Base-by-base conservation (phyloP, 257 asterid species). In the Nicotiana paniculata region DNA sequence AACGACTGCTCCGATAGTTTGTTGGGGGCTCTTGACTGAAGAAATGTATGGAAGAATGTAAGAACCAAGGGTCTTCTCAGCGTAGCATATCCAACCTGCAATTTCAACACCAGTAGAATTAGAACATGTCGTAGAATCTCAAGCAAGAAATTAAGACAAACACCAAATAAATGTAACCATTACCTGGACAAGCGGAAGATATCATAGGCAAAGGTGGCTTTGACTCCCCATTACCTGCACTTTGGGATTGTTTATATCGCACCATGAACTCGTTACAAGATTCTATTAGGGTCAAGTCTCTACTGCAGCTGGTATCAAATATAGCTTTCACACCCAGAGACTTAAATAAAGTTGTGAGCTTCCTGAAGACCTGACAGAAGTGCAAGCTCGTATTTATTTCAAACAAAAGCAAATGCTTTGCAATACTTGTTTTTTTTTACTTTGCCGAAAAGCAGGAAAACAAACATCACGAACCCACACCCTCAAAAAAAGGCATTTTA, bases 61-160 rank as follows among this genome's bases (percentile, higher is more conserved):
- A 28, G 98, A 91, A 68, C 98, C 98, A 70, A 96, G 97, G 81
- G 98, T 91, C 89, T 96, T 96, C 89, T 94, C 99, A 5, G 99
- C 99, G 87, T 96, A 96, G 86, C 99, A 96, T 88, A 96, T 90
- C 99, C 99, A 96, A 81, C 99, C 99, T 96, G 93, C 82, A 84
- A 84, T 54, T 64, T 74, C 76, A 84, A 28, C 18, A 30, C 57
- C 11, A 28, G 48, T 57, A 59, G 18, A 62, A 54, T 77, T 51
- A 13, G 28, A 57, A 58, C 24, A 26, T 24, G 33, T 68, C 51
- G 26, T 57, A 16, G 18, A 69, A 15, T 51, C 46, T 11, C 75
- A 32, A 17, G 37, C 65, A 7, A 46, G 70, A 77, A 62, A 63
- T 16, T 55, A 32, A 37, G 74, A 30, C 68, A 64, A 16, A 21